phyloP scores from a whole-genome alignment of 768 basidiomycete genomes.

The Fistulinella prunicolor region DNA sequence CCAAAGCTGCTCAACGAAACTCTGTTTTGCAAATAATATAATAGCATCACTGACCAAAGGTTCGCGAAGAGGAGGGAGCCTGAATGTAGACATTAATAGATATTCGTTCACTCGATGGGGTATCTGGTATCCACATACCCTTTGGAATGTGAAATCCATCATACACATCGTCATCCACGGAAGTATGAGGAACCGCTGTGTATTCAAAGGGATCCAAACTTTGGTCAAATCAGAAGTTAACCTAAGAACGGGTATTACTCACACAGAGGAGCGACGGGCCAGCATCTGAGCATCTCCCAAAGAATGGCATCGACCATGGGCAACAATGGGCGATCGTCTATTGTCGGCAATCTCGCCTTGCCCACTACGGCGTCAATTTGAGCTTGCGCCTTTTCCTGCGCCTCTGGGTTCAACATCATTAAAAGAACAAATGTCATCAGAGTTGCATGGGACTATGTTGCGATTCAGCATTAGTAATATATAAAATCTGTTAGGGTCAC shows the following conservation, averaged over 20 bases:
- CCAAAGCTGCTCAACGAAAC: not conserved
- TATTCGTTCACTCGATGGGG: no score
- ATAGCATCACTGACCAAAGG: constrained; percentile 4
- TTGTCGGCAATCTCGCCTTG: not conserved
- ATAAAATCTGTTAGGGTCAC: not conserved
- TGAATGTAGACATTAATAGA: not conserved
- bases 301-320: constrained; percentile 10
- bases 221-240: not conserved
- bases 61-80: constrained; percentile 10
- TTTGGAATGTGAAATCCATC: constrained; percentile 49
- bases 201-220: not conserved
- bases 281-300: constrained; percentile 1
- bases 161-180: constrained; percentile 40
- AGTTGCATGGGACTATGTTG: not conserved
- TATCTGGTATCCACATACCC: constrained; percentile 6
- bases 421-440: constrained; percentile 12
- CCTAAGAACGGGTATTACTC: not conserved
- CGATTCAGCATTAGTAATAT: not conserved
- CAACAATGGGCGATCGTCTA: constrained; percentile 6
- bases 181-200: constrained; percentile 24
- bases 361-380: constrained; percentile 10
- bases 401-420: constrained; percentile 8
- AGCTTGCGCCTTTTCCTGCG: constrained; percentile 3
- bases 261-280: constrained; percentile 3
- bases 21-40: not conserved